Base-by-base conservation (phyloP, 1,284 basidiomycete species). In the Malassezia japonica region DNA sequence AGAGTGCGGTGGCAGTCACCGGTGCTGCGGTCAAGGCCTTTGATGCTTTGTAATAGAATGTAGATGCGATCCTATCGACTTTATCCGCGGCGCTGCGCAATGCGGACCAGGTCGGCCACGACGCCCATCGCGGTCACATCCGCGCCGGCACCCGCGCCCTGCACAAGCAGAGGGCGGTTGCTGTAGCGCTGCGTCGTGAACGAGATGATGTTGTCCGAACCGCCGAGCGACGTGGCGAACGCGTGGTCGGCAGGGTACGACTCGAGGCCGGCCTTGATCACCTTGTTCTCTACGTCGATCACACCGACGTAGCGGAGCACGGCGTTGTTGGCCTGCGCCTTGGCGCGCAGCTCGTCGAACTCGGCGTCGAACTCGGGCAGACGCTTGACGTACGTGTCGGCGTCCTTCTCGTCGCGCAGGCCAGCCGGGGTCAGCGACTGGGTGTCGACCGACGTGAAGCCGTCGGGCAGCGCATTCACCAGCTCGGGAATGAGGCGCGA, bases 91-190 rank as follows among this genome's bases (percentile, higher is more conserved):
- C 75, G 62, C 57, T 76, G 74, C 6, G 70, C 72, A 12, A 76
- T 71, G 57, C 70, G 70, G 60, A 76, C 64, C 42, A 73, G 67
- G 70, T 94, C 89, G 40, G 84, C 83, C 48, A 90, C 78, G 16
- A 96, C 90, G 20, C 92, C 92, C 89, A 96, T 96, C 0, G 92
- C 94, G 15, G 92, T 98, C 15, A 98, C 92, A 24, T 87, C 90
- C 1, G 90, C 90, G 18, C 92, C 92, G 0, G 94, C 92, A 10
- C 92, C 92, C 0, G 90, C 83, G 34, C 92, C 92, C 73, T 96
- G 92, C 20, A 99, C 80, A 57, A 95, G 86, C 55, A 99, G 77
- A 0, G 65, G 92, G 3, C 65, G 38, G 5, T 47, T 48, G 86
- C 47, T 86, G 68, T 73, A 79, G 48, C 94, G 79, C 73, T 86